Base-by-base conservation (phyloP, 2,329 filamentous ascomycete genomes). In the Hypoxylon sp. region DNA sequence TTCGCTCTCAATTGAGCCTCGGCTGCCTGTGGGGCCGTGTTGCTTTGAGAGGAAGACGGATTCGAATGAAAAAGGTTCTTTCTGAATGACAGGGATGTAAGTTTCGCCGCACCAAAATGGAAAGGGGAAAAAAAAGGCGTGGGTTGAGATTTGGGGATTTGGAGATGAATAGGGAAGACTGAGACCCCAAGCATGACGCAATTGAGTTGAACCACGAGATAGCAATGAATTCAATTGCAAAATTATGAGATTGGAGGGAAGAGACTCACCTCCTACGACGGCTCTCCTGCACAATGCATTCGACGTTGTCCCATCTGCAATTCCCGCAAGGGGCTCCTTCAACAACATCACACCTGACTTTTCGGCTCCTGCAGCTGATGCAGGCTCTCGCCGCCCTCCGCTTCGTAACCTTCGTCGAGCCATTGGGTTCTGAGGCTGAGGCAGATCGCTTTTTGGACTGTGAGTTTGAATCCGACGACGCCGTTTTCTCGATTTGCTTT, bases 301-400 rank as follows among this genome's bases (percentile, higher is more conserved):
- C 89, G 62, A 93, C 90, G 76, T 91, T 89, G 78, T 93, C 91
- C 81, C 91, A 87, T 68, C 92, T 85, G 80, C 93, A 96, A 79
- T 97, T 97, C 59, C 92, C 93, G 78, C 93, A 97, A 1, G 93
- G 93, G 44, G 90, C 90, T 50, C 91, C 91, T 78, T 97, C 93
- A 63, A 96, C 93, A 60, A 97, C 93, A 81, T 97, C 94, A 82
- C 94, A 97, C 61, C 94, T 88, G 42, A 97, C 94, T 78, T 97
- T 97, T 75, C 94, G 89, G 61, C 91, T 89, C 73, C 94, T 87
- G 80, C 94, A 97, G 50, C 71, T 73, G 22, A 93, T 92, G 78
- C 94, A 97, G 16, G 94, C 94, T 72, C 95, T 92, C 8, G 93
- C 93, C n/a, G 94, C 93, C 75, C 94, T 87, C 74, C 93, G 87